Evolutionary conservation across 1,284 basidiomycete genomes (phyloP).

Genomic region (Papiliotrema nemorosa): DNA sequence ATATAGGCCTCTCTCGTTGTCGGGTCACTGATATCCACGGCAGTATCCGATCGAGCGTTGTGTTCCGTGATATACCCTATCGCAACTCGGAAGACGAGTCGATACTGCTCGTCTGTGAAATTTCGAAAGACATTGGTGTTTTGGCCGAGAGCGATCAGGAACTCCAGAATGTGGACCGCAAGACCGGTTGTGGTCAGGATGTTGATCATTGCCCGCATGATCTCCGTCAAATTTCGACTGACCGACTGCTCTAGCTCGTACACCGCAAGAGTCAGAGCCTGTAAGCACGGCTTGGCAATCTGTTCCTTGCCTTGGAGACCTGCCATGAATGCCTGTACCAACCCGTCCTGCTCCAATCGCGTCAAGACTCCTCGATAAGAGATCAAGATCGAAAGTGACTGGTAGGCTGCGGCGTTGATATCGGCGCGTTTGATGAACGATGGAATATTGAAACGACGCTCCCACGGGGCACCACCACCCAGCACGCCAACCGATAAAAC

Average conservation of each 20-base stretch:
- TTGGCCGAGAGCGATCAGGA: constrained; percentile 83
- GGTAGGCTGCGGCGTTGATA: constrained; percentile 82
- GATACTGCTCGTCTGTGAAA: constrained; percentile 89
- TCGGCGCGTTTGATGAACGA: constrained; percentile 64
- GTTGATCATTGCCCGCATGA: constrained; percentile 83
- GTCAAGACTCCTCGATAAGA: constrained; percentile 78
- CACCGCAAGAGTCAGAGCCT: constrained; percentile 81
- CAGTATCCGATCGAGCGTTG: constrained; percentile 39
- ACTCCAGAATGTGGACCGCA: constrained; percentile 92
- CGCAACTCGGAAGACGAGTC: constrained; percentile 91
- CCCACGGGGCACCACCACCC: constrained; percentile 24
- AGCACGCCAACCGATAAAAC: constrained; percentile 59
- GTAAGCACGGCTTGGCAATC: constrained; percentile 86
- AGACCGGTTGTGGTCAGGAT: constrained; percentile 93
- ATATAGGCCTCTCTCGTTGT: constrained; percentile 71
- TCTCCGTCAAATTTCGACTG: constrained; percentile 72
- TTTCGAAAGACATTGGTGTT: constrained; percentile 77
- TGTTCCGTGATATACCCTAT: constrained; percentile 92
- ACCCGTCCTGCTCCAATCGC: constrained; percentile 55
- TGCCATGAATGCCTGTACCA: constrained; percentile 78
- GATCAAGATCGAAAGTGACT: constrained; percentile 82
- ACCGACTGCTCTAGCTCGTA: constrained; percentile 85
- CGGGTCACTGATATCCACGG: constrained; percentile 56
- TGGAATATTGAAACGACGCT: constrained; percentile 49
- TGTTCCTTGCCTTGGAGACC: constrained; percentile 71